Conservation (phyloP, 139 green algal species). For the Mesotaenium endlicherianum region DNA sequence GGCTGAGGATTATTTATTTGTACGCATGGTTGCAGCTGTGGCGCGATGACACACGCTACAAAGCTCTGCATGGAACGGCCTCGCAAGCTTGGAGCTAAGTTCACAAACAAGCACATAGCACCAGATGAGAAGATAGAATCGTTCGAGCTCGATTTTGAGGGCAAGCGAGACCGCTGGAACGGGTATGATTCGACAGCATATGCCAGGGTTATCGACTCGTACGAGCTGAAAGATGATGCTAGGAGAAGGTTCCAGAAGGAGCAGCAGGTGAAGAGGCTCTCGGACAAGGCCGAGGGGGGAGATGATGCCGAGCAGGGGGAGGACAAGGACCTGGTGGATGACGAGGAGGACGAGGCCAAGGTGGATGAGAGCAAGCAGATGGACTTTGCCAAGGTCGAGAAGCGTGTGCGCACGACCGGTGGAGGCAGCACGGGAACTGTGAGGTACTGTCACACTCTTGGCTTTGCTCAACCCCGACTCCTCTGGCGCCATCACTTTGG, state of each 20-base stretch:
- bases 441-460: no score
- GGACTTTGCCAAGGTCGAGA: constrained; percentile 93
- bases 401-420: constrained; percentile 85
- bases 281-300: constrained; percentile 28
- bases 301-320: not conserved
- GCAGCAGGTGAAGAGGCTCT: constrained; percentile 64
- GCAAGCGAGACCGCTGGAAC: constrained; percentile 92
- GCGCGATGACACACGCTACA: constrained; percentile 90
- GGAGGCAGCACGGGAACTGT: constrained; percentile 73
- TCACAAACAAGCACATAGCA: constrained; percentile 83
- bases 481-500: no score
- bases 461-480: no score
- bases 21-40: constrained; percentile 84
- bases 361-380: constrained; percentile 79
- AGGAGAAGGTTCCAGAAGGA: constrained; percentile 63
- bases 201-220: constrained; percentile 67
- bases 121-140: constrained; percentile 91
- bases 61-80: constrained; percentile 96
- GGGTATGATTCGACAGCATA: constrained; percentile 78
- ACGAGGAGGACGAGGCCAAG: constrained; percentile 85
- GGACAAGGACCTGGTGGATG: constrained; percentile 74
- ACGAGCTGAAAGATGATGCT: constrained; percentile 70
- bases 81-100: constrained; percentile 78
- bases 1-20: no score
- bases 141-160: constrained; percentile 81